phyloP scores from a whole-genome alignment of 805 yeast genomes.

The Scheffersomyces coipomensis region DNA sequence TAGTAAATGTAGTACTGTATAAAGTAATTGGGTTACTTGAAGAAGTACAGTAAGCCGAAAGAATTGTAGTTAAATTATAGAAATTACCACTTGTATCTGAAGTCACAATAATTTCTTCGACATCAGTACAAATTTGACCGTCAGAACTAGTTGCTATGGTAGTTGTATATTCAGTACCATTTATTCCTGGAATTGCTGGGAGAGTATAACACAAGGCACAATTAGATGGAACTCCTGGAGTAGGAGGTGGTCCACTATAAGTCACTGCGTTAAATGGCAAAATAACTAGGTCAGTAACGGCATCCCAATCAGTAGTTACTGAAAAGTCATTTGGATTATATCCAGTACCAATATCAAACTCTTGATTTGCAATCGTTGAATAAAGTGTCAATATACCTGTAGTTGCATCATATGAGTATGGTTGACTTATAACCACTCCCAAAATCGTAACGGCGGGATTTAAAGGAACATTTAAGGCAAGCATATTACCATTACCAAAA shows the following conservation, averaged over 20 bases:
- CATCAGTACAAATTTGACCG: neutral
- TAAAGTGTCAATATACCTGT: slow-evolving; percentile 2
- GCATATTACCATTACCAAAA: slow-evolving; percentile 19
- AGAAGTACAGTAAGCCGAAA: slow-evolving; percentile 3
- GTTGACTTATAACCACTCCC: neutral
- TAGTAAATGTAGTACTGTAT: neutral
- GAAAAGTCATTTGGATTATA: neutral
- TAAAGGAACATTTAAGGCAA: slow-evolving; percentile 7
- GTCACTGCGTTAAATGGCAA: slow-evolving; percentile 6
- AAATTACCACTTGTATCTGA: slow-evolving; percentile 11
- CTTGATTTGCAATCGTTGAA: neutral
- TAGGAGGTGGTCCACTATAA: slow-evolving; percentile 1
- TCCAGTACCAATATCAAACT: slow-evolving; percentile 1
- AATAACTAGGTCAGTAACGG: slow-evolving; percentile 16
- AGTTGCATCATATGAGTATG: neutral
- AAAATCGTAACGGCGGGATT: slow-evolving; percentile 5
- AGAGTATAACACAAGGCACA: neutral
- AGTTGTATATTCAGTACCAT: neutral
- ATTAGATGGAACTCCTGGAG: neutral
- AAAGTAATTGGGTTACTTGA: slow-evolving; percentile 4
- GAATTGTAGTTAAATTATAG: neutral
- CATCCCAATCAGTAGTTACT: neutral
- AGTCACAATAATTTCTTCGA: neutral
- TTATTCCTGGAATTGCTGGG: neutral
- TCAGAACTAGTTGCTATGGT: neutral